Conservation (phyloP, 2,329 filamentous ascomycete genomes). For the Xylariaceae sp. region DNA sequence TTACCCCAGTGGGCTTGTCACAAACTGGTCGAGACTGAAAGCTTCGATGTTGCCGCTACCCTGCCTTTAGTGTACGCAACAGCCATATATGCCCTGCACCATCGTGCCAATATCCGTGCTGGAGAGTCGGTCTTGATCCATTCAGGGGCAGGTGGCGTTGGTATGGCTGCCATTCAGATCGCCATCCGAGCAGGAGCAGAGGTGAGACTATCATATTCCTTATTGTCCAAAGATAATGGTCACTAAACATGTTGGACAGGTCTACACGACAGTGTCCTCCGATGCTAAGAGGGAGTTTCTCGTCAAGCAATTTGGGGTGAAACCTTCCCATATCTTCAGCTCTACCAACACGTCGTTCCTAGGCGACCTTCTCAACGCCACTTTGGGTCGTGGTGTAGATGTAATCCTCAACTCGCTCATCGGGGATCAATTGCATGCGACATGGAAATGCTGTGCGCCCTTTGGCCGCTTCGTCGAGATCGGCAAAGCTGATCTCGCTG, state of each 20-base stretch:
- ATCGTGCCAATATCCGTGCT: conserved; percentile 24
- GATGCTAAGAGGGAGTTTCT: conserved; percentile 21
- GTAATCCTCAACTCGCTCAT: conserved; percentile 5
- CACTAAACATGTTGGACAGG: too few relatives aligned
- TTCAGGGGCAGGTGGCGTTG: conserved; percentile 34
- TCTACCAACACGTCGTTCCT: conserved; percentile 30
- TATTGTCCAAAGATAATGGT: background rate
- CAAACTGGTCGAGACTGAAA: conserved; percentile 20
- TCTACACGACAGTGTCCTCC: conserved; percentile 30
- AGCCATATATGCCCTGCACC: conserved; percentile 30
- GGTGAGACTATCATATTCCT: background rate
- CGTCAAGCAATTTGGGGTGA: conserved; percentile 26
- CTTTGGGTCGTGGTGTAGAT: conserved; percentile 6
- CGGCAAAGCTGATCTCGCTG: conserved; percentile 33
- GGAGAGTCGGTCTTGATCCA: conserved; percentile 36
- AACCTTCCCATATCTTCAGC: conserved; percentile 31
- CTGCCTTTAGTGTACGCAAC: conserved; percentile 29
- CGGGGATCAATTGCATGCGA: conserved; percentile 3
- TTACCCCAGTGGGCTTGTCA: conserved; percentile 25
- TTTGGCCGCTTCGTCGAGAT: conserved; percentile 41
- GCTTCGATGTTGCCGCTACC: conserved; percentile 16
- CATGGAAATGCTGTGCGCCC: conserved; percentile 34
- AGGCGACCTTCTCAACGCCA: conserved; percentile 21
- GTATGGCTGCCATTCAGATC: conserved; percentile 34
- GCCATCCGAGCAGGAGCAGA: conserved; percentile 29